Evolutionary conservation across 805 yeast species (phyloP), one percentile per base, ranked within the genome.

Genomic region (Dipodascus geniculatus): DNA sequence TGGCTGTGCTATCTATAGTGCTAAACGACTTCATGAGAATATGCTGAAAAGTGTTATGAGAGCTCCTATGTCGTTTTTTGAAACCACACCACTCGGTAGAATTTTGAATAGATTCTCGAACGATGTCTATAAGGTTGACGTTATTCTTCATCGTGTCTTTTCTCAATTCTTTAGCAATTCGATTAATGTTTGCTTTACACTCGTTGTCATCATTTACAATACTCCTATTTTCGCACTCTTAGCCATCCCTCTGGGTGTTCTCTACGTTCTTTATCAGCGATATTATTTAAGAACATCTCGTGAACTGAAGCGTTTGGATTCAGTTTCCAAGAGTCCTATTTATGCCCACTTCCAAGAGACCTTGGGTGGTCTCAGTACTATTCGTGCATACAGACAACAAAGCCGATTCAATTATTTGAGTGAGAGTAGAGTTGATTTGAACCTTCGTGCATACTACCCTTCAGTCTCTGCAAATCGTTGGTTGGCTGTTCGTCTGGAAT

Each of bases 1-100:
- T 28, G 81, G 74, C 68, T 87, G 96, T 67, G 80, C 95, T 1
- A 85, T 91, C 62, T 79, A 79, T 54, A 95, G 93, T 6, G 91
- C 98, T 8, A 80, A 73, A 55, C 77, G 73, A 54, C 63, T 72
- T 23, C 98, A 90, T 67, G 77, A 82, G 56, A 68, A 71, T 17
- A 88, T 90, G 96, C 81, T 90, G 2, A 68, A 69, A 38, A 65
- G 78, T 53, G 93, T 90, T 14, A 69, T 91, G 56, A 77, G 90
- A 59, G 93, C 96, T 0, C 97, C 97, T 57, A 91, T 90, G 97
- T 78, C 87, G 31, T 90, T 91, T 67, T 90, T 90, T 65, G 98
- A 90, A 69, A 88, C 96, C 1, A 90, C 98, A 0, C 98, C 97
- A 54, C 82, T 89, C 58, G 98, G 98, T 38, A 79, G 98, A 71